Evolutionary conservation across 2,329 filamentous ascomycete species (phyloP), one percentile per base, ranked within the genome.

Genomic region (Aquanectria penicillioides): DNA sequence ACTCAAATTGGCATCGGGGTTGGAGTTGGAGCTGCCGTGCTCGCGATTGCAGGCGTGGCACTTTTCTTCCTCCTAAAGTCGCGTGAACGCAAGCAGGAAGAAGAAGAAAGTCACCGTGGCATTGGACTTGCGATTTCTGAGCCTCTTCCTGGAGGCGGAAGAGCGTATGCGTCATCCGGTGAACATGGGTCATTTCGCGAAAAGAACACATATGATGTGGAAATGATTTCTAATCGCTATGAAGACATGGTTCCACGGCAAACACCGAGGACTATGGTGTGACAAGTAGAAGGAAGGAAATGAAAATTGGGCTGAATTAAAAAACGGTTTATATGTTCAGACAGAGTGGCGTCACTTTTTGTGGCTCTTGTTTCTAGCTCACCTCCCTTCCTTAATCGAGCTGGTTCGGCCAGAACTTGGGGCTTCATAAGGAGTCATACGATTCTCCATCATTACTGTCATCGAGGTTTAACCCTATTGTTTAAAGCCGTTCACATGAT

Each of bases 191-290:
- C 73, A n/a, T 72, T 74, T 38, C 70, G 69, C 17, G 73, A 76
- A 56, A 77, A 80, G 52, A 72, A 75, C 38, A 74, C 74, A 10
- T 71, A 74, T 41, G 81, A 83, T 41, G 75, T 86, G 37, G 83
- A 86, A 63, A 75, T 81, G 67, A 80, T 80, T 59, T 79, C 82
- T 4, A 78, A 81, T 58, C 78, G 83, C 36, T 87, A 87, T 62
- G 84, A 87, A 70, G 84, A 87, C 62, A 83, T 86, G 83, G 66
- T 83, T 18, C 83, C 83, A 23, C 75, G 83, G 38, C 76, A 80
- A 58, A 77, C 80, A 41, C 84, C 85, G 10, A 75, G 78, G 69
- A 77, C 72, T 13, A 75, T 79, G 73, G 75, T 80, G 9, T 80
- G 57, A 69, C 44, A 17, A 25, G 28, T 41, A 40, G 25, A 33